These are phyloP conservation scores for Esteya vermicola DNA, from an alignment of 2,329 filamentous ascomycete genomes.

Conservation along the genomic window DNA sequence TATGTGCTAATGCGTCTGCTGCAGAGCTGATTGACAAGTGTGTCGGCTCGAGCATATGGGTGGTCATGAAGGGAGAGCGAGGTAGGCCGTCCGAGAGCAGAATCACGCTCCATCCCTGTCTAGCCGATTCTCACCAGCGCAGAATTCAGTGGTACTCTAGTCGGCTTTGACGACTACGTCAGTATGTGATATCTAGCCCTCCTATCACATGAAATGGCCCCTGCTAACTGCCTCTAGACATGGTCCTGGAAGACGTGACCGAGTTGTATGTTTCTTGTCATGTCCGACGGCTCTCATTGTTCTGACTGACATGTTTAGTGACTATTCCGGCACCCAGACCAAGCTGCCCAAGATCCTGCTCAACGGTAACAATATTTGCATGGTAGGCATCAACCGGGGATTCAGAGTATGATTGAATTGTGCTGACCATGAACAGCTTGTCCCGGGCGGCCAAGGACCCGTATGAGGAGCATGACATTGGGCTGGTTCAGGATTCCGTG, in stretches of 20 bases:
- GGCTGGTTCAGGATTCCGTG: no score
- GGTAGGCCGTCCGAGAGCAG: slow-evolving; percentile 35
- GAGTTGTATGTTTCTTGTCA: slow-evolving; percentile 60
- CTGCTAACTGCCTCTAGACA: slow-evolving; percentile 46
- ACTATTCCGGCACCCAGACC: slow-evolving; percentile 76
- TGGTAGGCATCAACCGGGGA: slow-evolving; percentile 53
- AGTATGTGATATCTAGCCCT: slow-evolving; percentile 51
- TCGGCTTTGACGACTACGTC: slow-evolving; percentile 98
- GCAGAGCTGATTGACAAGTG: slow-evolving; percentile 97
- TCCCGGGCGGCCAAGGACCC: slow-evolving; percentile 64
- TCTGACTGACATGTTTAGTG: no score
- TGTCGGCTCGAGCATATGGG: slow-evolving; percentile 94
- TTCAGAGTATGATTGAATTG: no score
- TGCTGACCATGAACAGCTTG: slow-evolving; percentile 36
- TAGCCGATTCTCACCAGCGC: slow-evolving; percentile 4
- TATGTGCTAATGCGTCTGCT: not conserved
- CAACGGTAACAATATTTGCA: slow-evolving; percentile 98
- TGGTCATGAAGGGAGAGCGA: slow-evolving; percentile 98
- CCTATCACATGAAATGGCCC: not conserved
- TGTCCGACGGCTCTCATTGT: no score
- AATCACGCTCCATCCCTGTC: not conserved
- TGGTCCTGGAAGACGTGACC: slow-evolving; percentile 94
- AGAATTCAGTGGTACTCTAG: slow-evolving; percentile 92
- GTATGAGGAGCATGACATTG: slow-evolving; percentile 14
- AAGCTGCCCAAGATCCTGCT: slow-evolving; percentile 90